Base-by-base conservation (phyloP, 148 eudicot genomes). In the Chenopodium berlandieri region DNA sequence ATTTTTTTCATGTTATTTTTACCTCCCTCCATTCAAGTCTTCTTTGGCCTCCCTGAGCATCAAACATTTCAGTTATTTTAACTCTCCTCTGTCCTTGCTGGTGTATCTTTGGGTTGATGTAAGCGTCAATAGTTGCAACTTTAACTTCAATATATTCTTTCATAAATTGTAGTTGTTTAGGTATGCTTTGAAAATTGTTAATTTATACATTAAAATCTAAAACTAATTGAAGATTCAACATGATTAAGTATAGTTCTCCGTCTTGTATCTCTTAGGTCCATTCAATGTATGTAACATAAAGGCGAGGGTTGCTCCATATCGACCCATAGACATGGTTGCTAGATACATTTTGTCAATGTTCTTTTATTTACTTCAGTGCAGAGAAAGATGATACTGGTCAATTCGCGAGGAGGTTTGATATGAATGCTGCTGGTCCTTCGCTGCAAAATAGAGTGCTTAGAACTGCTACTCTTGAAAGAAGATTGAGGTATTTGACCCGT, bases 381-480 rank as follows among this genome's bases (percentile, higher is more conserved):
- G 97, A 93, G 91, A 94, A 90, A 87, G 98, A 93, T 81, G 95
- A 93, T 82, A 78, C 82, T 54, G 86, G 80, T 73, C 92, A 82
- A 60, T 84, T 80, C 83, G 87, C 84, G 37, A 85, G 92, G 78
- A 90, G 93, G 82, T 83, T 92, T 44, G 96, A 94, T 85, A 82
- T 86, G 71, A 90, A 88, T 91, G 86, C 79, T 4, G 82, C 89
- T 10, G 92, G 93, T 81, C 90, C 93, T 47, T 92, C 97, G 75
- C 83, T 93, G 86, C 90, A 89, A 86, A 90, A 84, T 82, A 91
- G 85, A 87, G 82, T 94, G 91, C 79, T 91, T 85, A 92, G 95
- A 22, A 91, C 92, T 32, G 74, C 91, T 64, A 87, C 89, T 32
- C 78, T 85, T 71, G 94, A 92, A 58, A 86, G 89, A 84, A 88